Evolutionary conservation across 1,284 basidiomycete genomes (phyloP).

Genomic region (Heterobasidion annosum): DNA sequence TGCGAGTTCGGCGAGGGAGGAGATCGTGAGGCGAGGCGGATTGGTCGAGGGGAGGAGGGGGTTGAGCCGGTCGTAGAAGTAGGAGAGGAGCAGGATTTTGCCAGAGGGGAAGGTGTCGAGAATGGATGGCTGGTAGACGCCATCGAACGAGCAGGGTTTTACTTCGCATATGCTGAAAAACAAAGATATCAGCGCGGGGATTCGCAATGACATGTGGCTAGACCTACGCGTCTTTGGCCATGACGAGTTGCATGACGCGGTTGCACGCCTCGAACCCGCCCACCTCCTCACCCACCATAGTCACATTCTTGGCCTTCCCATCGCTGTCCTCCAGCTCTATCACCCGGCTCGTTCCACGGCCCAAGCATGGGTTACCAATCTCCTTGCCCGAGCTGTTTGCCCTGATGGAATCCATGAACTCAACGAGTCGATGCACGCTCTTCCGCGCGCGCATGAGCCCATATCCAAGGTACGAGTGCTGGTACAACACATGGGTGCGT

Average conservation of each 20-base stretch:
- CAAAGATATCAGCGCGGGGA: constrained; percentile 4
- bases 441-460: constrained; percentile 88
- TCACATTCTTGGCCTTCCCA: constrained; percentile 47
- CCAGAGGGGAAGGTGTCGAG: constrained; percentile 81
- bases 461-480: constrained; percentile 95
- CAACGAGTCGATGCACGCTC: constrained; percentile 83
- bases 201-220: constrained; percentile 4
- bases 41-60: constrained; percentile 55
- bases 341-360: constrained; percentile 51
- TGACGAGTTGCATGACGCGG: constrained; percentile 80
- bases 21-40: constrained; percentile 38
- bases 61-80: constrained; percentile 92
- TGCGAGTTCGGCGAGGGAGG: constrained; percentile 59
- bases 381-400: constrained; percentile 20
- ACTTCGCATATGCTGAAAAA: constrained; percentile 67
- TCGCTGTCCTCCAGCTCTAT: constrained; percentile 65
- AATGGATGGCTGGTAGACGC: constrained; percentile 95
- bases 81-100: constrained; percentile 81
- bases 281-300: constrained; percentile 74
- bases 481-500: constrained; percentile 70
- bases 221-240: constrained; percentile 92
- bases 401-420: constrained; percentile 68
- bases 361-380: constrained; percentile 74
- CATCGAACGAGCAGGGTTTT: constrained; percentile 94
- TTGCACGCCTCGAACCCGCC: constrained; percentile 86